A percentile compares a stretch with the other conserved stretches of the same genome.
Conservation (phyloP, 768 basidiomycete genomes). For the Tylopilus rubrobrunneus region DNA sequence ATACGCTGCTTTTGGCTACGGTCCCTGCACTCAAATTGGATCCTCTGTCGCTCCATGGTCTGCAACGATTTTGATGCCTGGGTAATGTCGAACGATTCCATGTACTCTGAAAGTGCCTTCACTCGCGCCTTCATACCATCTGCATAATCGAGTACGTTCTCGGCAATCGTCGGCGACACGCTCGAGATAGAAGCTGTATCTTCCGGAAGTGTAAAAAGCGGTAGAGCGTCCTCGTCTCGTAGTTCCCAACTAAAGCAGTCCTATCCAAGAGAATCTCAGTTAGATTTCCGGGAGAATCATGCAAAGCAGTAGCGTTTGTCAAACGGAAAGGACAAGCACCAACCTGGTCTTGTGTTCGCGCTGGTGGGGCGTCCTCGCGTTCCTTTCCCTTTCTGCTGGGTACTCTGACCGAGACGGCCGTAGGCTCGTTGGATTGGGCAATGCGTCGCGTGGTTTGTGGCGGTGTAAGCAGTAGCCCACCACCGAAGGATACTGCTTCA, state of each 20-base stretch:
- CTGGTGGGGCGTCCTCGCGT: conserved; percentile 10
- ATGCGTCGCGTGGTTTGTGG: conserved; percentile 23
- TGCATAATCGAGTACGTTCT: conserved; percentile 25
- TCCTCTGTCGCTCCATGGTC: conserved; percentile 20
- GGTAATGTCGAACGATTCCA: conserved; percentile 26
- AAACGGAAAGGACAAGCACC: conserved; percentile 4
- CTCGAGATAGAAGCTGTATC: conserved; percentile 10
- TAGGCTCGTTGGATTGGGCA: not conserved
- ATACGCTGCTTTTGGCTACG: conserved; percentile 21
- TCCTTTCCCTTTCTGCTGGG: conserved; percentile 28
- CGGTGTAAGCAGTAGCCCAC: conserved; percentile 21
- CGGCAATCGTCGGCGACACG: conserved; percentile 23
- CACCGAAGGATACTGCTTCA: not conserved
- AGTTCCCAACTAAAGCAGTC: not conserved
- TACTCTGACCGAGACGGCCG: conserved; percentile 1
- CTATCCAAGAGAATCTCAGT: not conserved
- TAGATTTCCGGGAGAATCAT: not conserved
- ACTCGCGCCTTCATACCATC: conserved; percentile 20
- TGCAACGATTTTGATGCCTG: conserved; percentile 15
- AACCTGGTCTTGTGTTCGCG: conserved; percentile 9
- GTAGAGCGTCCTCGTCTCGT: conserved; percentile 18
- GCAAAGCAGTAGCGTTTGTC: not conserved
- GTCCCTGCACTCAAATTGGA: conserved; percentile 22
- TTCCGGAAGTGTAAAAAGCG: conserved; percentile 16
- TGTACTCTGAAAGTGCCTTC: conserved; percentile 22